phyloP scores from a whole-genome alignment of 208 protist genomes.

The Trichomonas tenax region DNA sequence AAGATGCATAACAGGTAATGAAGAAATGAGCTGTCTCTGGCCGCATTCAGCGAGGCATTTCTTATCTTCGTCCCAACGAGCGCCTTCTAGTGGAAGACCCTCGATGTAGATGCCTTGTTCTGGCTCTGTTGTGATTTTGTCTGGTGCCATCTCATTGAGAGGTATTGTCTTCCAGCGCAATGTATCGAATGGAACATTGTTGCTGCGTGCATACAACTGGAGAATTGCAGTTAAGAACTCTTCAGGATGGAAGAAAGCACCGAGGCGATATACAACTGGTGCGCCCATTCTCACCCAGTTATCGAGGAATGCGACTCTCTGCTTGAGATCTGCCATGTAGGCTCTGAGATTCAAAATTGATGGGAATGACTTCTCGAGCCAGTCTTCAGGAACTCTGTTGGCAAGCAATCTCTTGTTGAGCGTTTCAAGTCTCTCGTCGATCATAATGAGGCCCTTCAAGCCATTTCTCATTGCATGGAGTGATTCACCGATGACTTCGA shows the following conservation, averaged over 20 bases:
- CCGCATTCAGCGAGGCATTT: conserved; percentile 73
- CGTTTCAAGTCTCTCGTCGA: conserved; percentile 72
- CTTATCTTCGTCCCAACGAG: conserved; percentile 69
- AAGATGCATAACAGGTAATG: conserved; percentile 92
- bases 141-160: conserved; percentile 4
- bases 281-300: conserved; percentile 67
- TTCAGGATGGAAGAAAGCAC: conserved; percentile 91
- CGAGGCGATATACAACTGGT: conserved; percentile 72
- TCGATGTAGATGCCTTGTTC: conserved; percentile 86
- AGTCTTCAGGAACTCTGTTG: conserved; percentile 79
- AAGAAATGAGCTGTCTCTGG: conserved; percentile 80
- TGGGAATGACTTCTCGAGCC: conserved; percentile 65
- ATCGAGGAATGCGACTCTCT: conserved; percentile 71
- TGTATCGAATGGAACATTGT: conserved; percentile 83
- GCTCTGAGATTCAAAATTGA: conserved; percentile 77
- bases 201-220: conserved; percentile 70
- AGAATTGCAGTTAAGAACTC: conserved; percentile 89
- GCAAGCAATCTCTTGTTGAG: conserved; percentile 75
- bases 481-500: neutral
- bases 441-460: conserved; percentile 79
- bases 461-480: conserved; percentile 66
- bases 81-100: conserved; percentile 86
- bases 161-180: conserved; percentile 83
- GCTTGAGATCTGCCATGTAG: conserved; percentile 81
- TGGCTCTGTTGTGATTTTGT: conserved; percentile 53